Percentiles rank a stretch among this genome's conserved stretches.
Conservation (phyloP, 257 asterid species). For the Ophiorrhiza pumila region DNA sequence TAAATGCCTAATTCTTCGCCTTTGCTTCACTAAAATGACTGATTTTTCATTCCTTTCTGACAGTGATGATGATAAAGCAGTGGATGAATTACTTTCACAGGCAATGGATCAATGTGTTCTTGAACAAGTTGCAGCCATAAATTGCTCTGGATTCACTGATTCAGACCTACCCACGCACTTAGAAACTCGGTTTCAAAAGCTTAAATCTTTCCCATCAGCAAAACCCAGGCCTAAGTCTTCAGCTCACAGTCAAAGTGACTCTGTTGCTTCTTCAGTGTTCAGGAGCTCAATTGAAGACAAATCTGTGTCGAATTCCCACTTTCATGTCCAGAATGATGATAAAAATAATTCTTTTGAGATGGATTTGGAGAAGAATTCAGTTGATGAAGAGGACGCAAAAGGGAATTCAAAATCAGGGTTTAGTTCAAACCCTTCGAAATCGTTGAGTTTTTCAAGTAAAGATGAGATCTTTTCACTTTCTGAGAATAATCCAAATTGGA, state of each 20-base stretch:
- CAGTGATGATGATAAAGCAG: slow-evolving; percentile 85
- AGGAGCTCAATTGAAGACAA: slow-evolving; percentile 17
- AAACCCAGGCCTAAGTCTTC: slow-evolving; percentile 34
- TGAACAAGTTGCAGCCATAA: slow-evolving; percentile 72
- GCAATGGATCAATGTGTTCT: slow-evolving; percentile 72
- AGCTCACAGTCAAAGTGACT: slow-evolving; percentile 5
- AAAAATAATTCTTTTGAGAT: not conserved
- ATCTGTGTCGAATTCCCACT: slow-evolving; percentile 3
- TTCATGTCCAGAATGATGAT: slow-evolving; percentile 18
- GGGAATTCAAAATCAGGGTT: slow-evolving; percentile 8
- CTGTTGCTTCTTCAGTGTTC: slow-evolving; percentile 11
- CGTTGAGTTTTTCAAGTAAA: not conserved
- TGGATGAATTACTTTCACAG: slow-evolving; percentile 64
- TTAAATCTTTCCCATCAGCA: slow-evolving; percentile 68
- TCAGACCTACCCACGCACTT: slow-evolving; percentile 69
- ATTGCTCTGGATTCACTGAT: slow-evolving; percentile 68
- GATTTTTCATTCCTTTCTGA: slow-evolving; percentile 58
- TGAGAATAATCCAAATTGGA: not conserved
- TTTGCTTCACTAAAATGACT: slow-evolving; percentile 36
- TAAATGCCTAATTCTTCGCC: not conserved
- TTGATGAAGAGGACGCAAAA: slow-evolving; percentile 3
- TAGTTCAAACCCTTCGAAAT: not conserved
- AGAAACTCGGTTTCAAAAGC: slow-evolving; percentile 75
- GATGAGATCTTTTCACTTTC: slow-evolving; percentile 11
- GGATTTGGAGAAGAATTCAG: slow-evolving; percentile 32